Conservation (phyloP, 2,329 filamentous ascomycete genomes). For the Geosmithia putterillii region DNA sequence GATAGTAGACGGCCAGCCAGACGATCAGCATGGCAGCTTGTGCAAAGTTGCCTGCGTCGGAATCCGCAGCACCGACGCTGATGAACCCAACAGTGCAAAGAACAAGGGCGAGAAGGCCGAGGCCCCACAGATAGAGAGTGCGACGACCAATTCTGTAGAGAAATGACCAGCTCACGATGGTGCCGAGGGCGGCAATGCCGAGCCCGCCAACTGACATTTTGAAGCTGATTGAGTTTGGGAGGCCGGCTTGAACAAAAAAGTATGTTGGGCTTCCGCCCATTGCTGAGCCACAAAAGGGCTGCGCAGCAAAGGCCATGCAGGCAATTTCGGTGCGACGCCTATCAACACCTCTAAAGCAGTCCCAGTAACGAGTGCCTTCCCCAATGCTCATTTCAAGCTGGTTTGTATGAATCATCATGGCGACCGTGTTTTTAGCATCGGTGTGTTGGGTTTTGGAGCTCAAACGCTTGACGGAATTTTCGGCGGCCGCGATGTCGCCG, state of each 20-base stretch:
- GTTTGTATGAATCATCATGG: conserved; percentile 30
- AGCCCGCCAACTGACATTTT: conserved; percentile 28
- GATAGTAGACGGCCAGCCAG: conserved; percentile 18
- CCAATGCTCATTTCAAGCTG: conserved; percentile 29
- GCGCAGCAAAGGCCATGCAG: conserved; percentile 26
- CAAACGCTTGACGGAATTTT: conserved; percentile 16
- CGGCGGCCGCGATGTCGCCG: conserved; percentile 17
- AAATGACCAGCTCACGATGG: conserved; percentile 28
- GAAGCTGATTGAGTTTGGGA: conserved; percentile 21
- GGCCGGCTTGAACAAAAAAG: conserved; percentile 33
- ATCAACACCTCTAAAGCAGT: conserved; percentile 36
- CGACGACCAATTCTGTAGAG: conserved; percentile 28
- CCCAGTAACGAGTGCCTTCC: conserved; percentile 24
- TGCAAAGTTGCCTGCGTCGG: conserved; percentile 24
- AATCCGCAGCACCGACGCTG: conserved; percentile 19
- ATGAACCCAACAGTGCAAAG: conserved; percentile 30
- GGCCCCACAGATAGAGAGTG: conserved; percentile 27
- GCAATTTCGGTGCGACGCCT: conserved; percentile 31
- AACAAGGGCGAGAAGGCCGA: conserved; percentile 20
- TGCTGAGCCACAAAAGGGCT: conserved; percentile 26
- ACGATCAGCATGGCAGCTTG: conserved; percentile 26
- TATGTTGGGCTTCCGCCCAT: conserved; percentile 29
- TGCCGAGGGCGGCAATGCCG: conserved; percentile 28
- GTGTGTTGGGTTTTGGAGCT: conserved; percentile 17
- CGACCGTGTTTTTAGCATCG: conserved; percentile 22